Base-by-base conservation (phyloP, 2,329 filamentous ascomycete genomes). In the Sordariomycetes sp. region DNA sequence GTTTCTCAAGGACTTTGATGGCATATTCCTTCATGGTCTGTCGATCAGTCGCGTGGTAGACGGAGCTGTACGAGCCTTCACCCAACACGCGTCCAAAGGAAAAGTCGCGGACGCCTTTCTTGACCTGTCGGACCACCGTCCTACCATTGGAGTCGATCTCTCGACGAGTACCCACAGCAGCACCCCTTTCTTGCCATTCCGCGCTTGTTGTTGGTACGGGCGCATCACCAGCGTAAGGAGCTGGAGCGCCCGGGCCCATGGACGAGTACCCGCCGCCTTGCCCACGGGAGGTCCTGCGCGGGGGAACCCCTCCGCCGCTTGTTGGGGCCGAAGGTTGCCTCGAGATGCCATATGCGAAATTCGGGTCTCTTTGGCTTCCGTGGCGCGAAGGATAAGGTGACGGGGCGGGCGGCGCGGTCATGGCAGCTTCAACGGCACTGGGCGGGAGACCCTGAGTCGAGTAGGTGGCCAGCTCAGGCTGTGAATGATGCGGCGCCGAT, bases 31-130 rank as follows among this genome's bases (percentile, higher is more conserved):
- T 94, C 38, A 93, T 65, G 2, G 86, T 94, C 57, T 94, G 86
- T 40, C 90, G 79, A 58, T 98, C 92, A 4, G 87, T 94, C 24
- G 88, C 92, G 34, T 92, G 77, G 43, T 92, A 78, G 24, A 98
- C 92, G 8, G 88, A 95, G 51, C 90, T 96, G 71, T 98, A 98
- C 6, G 92, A 98, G 18, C 92, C 92, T 59, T 98, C 92, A 38
- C 92, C 92, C 3, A 98, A 69, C 3, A 90, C 81, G 35, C 84
- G 75, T 17, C 88, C 88, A 60, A 98, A 98, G 24, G 81, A 82
- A 59, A 98, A 98, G 62, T 98, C 92, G 45, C 92, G 85, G 29
- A 98, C 92, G 3, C 92, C 92, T 55, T 98, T 98, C 59, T 96
- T 96, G 35, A 96, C 81, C 39, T 85, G 80, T 41, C 86, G 79